phyloP scores from a whole-genome alignment of 2,329 filamentous ascomycete genomes.

The Westerdykella ornata region DNA sequence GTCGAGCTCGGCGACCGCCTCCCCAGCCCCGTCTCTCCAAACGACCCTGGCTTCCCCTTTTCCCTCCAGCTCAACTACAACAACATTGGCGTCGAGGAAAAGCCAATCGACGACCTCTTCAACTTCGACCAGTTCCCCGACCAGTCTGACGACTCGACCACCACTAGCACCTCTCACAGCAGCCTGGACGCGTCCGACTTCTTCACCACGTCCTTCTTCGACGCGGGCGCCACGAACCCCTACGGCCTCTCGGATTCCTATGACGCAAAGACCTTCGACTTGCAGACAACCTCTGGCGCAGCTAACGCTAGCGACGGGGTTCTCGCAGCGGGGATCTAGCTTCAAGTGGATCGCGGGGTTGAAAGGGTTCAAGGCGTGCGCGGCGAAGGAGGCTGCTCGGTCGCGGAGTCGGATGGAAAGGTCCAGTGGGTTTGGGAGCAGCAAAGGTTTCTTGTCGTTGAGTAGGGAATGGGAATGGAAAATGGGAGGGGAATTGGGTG shows the following conservation, averaged over 20 bases:
- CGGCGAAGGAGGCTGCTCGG: not conserved
- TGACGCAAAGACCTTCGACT: slow-evolving; percentile 39
- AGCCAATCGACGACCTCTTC: slow-evolving; percentile 34
- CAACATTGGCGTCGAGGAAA: slow-evolving; percentile 35
- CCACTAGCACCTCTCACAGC: not conserved
- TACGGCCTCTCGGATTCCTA: slow-evolving; percentile 35
- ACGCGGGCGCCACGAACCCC: slow-evolving; percentile 23
- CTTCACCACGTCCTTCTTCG: slow-evolving; percentile 32
- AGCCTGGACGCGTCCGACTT: slow-evolving; percentile 18
- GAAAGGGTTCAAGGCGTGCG: slow-evolving; percentile 8
- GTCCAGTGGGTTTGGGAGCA: too few species aligned
- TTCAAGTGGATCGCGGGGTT: slow-evolving; percentile 20
- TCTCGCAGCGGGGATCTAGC: slow-evolving; percentile 40
- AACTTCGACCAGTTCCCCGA: slow-evolving; percentile 39
- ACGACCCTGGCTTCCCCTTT: slow-evolving; percentile 33
- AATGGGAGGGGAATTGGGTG: too few species aligned
- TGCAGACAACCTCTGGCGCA: slow-evolving; percentile 44
- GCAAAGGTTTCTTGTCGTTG: too few species aligned
- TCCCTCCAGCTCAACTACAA: slow-evolving; percentile 31
- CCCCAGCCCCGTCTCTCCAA: slow-evolving; percentile 20
- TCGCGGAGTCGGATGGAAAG: too few species aligned
- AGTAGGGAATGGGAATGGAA: too few species aligned
- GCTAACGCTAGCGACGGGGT: slow-evolving; percentile 45
- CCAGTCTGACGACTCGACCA: slow-evolving; percentile 9
- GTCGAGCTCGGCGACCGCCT: slow-evolving; percentile 51